Conservation (phyloP, 2,329 filamentous ascomycete species). For the Trichoderma brevicompactum region DNA sequence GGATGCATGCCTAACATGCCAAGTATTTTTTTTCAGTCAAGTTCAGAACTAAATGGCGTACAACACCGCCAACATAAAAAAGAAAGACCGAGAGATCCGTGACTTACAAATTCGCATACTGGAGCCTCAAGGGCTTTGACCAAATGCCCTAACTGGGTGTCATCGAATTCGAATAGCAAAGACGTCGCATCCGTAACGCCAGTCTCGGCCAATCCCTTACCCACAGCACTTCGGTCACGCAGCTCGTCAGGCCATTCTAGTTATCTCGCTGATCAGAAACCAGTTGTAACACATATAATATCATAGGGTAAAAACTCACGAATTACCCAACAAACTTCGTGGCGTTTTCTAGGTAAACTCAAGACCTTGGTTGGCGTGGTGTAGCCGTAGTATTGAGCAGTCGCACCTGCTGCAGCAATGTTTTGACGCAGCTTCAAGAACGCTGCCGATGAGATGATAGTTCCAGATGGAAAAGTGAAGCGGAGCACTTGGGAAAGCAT, state of each 20-base stretch:
- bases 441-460: conserved; percentile 28
- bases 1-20: conserved; percentile 26
- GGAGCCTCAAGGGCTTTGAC: conserved; percentile 30
- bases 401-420: conserved; percentile 29
- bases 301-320: conserved; percentile 22
- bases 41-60: background rate
- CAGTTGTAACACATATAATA: too few relatives aligned
- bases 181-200: conserved; percentile 4
- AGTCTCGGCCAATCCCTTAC: background rate
- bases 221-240: background rate
- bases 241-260: conserved; percentile 28
- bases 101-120: conserved; percentile 33
- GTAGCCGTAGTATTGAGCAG: conserved; percentile 33
- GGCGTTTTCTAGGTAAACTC: conserved; percentile 29
- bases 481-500: conserved; percentile 34
- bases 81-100: background rate
- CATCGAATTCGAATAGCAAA: conserved; percentile 10
- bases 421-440: conserved; percentile 30
- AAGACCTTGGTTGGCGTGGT: conserved; percentile 4
- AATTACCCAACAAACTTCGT: conserved; percentile 34
- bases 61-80: too few relatives aligned
- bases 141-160: conserved; percentile 15
- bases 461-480: conserved; percentile 28
- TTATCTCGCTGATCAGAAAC: background rate
- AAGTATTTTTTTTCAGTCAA: background rate